Conservation (phyloP, 2,329 filamentous ascomycete genomes). For the Coleophoma cylindrospora region DNA sequence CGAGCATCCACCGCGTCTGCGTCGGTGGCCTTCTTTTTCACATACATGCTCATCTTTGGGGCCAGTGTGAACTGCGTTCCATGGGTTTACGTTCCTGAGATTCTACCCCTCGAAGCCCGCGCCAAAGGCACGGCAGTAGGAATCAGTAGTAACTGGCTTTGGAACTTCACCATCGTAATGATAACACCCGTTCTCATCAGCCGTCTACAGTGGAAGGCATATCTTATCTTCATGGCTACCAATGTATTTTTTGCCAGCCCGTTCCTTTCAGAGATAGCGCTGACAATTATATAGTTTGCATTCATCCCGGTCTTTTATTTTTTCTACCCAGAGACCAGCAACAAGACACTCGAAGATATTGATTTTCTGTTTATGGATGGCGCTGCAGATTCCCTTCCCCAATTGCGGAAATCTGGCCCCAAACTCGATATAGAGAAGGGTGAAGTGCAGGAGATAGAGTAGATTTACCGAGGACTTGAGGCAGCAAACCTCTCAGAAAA, state of each 20-base stretch:
- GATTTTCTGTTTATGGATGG: conserved; percentile 34
- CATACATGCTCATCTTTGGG: conserved; percentile 28
- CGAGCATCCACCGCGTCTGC: conserved; percentile 16
- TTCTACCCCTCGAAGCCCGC: conserved; percentile 25
- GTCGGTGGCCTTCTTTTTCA: conserved; percentile 29
- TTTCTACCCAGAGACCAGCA: conserved; percentile 45
- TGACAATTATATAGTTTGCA: too few relatives aligned
- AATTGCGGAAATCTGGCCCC: too few relatives aligned
- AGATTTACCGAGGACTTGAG: too few relatives aligned
- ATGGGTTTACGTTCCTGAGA: conserved; percentile 31
- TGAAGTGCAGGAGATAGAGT: too few relatives aligned
- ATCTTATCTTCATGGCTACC: conserved; percentile 47
- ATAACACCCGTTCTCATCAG: conserved; percentile 44
- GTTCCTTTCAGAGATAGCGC: too few relatives aligned
- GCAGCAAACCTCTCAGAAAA: too few relatives aligned
- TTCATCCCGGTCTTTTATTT: conserved; percentile 35
- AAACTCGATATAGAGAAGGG: too few relatives aligned
- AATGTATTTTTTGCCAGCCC: conserved; percentile 25
- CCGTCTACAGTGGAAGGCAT: conserved; percentile 43
- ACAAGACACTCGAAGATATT: conserved; percentile 42
- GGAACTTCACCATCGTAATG: conserved; percentile 38
- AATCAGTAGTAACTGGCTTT: conserved; percentile 28
- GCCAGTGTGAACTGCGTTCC: conserved; percentile 27
- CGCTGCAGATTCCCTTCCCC: too few relatives aligned
- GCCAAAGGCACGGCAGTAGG: conserved; percentile 27